Conservation (phyloP, 306 rosid species). For the Cucurbita argyrosperma region DNA sequence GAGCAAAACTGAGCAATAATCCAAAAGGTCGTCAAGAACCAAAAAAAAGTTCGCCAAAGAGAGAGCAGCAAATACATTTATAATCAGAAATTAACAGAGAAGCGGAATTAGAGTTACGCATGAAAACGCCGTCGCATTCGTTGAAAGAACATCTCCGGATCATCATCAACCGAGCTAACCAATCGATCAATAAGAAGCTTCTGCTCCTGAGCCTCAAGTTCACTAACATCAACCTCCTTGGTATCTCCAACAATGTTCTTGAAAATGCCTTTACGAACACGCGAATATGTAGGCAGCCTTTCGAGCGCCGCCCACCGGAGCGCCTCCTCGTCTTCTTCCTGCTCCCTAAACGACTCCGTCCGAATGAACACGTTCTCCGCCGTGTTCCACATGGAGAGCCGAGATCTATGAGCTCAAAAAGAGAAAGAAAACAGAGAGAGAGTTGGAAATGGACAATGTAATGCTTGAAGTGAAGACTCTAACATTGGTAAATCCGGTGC, state of each 20-base stretch:
- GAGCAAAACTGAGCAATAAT: neutral
- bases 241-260: constrained; percentile 42
- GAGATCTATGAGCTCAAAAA: constrained; percentile 1
- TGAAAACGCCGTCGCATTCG: constrained; percentile 68
- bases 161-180: constrained; percentile 33
- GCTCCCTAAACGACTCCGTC: constrained; percentile 44
- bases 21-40: neutral
- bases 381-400: constrained; percentile 74
- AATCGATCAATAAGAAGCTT: constrained; percentile 53
- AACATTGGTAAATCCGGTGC: neutral
- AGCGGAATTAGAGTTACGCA: constrained; percentile 29
- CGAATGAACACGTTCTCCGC: constrained; percentile 58
- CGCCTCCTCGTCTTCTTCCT: constrained; percentile 66
- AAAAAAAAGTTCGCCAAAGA: neutral
- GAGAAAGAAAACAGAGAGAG: neutral
- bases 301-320: constrained; percentile 96
- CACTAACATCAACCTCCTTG: constrained; percentile 51
- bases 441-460: neutral
- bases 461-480: neutral
- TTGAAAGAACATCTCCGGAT: constrained; percentile 54
- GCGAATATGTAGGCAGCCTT: constrained; percentile 66
- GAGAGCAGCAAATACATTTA: neutral
- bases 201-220: constrained; percentile 52
- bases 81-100: neutral
- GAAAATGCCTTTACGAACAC: constrained; percentile 79